Base-by-base conservation (phyloP, 23 red algal genomes). In the Gracilariopsis chorda region DNA sequence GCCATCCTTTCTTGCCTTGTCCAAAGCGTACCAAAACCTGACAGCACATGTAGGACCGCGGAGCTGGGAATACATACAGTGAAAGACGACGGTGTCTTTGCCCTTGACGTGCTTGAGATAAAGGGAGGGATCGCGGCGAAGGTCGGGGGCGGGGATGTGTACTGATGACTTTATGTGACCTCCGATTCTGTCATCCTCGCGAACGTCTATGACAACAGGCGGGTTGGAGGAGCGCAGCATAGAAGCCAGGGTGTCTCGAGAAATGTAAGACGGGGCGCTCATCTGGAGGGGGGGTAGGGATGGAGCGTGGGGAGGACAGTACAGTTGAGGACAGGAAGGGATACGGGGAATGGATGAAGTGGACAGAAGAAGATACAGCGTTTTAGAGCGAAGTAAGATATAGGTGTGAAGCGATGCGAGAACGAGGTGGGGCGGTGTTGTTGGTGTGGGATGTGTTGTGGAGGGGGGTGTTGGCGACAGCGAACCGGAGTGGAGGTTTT, bases 51-150 rank as follows among this genome's bases (percentile, higher is more conserved):
- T 69, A 28, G 78, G 76, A 7, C 90, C 90, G 12, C 90, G 36
- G 28, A 51, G 48, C 55, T 84, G 90, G 3, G 71, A 55, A 13
- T 91, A 51, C 82, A 95, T 80, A 44, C 84, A 85, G 48, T 95
- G 85, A 40, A 81, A 88, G 34, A 90, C 58, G 56, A 87, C 58
- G 35, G 75, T 53, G 14, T 79, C 71, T 42, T 57, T 52, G 34
- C 43, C 39, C 34, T 63, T 28, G 25, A 51, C 24, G 47, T 20
- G 16, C 34, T 55, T 43, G 55, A 91, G 78, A 75, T 91, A 70
- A 21, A 39, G 43, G 7, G 86, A 20, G 53, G 78, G 41, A 52
- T 70, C 65, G 24, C 48, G 32, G 25, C 71, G 65, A 73, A 78
- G 69, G 42, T 70, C 77, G 19, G 30, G 55, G 3, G 71, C 79